A percentile compares a stretch with the other conserved stretches of the same genome.
Evolutionary conservation across 805 yeast genomes (phyloP).

Genomic region (Pichia californica): DNA sequence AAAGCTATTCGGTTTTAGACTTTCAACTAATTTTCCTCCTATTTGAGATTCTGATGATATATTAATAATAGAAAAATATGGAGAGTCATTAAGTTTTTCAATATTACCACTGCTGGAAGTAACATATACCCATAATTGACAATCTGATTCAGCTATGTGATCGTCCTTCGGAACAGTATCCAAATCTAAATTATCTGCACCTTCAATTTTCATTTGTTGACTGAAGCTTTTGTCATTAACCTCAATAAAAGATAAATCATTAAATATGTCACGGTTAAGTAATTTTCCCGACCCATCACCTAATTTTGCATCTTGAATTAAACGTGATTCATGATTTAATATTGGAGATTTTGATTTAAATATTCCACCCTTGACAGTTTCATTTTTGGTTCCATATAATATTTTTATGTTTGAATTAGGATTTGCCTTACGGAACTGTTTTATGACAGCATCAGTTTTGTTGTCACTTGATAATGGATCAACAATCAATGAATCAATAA

Average conservation of each 20-base stretch:
- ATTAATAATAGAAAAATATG: constrained; percentile 22
- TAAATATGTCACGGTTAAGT: constrained; percentile 21
- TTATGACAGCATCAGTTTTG: constrained; percentile 14
- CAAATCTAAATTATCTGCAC: constrained; percentile 13
- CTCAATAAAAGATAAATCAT: constrained; percentile 27
- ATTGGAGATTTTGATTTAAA: constrained; percentile 26
- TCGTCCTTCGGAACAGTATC: not conserved
- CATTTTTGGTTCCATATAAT: constrained; percentile 10
- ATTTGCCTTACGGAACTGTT: constrained; percentile 8
- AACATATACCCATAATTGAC: constrained; percentile 28
- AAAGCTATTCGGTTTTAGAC: constrained; percentile 2
- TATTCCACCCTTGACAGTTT: constrained; percentile 9
- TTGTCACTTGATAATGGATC: constrained; percentile 28
- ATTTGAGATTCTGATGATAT: not conserved
- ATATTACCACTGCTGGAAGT: constrained; percentile 19
- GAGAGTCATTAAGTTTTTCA: constrained; percentile 21
- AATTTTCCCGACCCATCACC: constrained; percentile 17
- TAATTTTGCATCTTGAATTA: constrained; percentile 23
- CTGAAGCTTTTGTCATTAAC: constrained; percentile 14
- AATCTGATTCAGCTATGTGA: constrained; percentile 10
- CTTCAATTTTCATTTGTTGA: constrained; percentile 11
- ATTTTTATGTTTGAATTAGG: constrained; percentile 14
- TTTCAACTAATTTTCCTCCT: constrained; percentile 4
- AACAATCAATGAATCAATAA: constrained; percentile 22
- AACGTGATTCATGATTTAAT: constrained; percentile 23